Evolutionary conservation across 2,329 filamentous ascomycete genomes (phyloP).

Genomic region (Amauroascus niger): DNA sequence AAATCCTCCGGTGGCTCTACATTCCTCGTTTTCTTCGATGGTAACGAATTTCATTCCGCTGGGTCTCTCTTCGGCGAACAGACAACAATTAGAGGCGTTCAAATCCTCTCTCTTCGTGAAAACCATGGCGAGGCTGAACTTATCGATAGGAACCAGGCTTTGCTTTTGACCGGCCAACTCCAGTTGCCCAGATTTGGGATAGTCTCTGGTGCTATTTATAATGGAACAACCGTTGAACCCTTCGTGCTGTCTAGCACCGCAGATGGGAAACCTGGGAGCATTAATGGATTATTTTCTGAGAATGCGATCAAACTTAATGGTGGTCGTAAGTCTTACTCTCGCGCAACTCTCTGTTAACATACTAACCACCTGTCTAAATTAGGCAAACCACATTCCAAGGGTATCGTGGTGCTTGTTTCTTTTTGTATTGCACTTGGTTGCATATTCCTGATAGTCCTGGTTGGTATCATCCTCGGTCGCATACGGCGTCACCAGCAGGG

Average conservation of each 20-base stretch:
- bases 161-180: slow-evolving; percentile 79
- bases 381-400: slow-evolving; percentile 35
- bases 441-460: slow-evolving; percentile 40
- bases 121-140: slow-evolving; percentile 56
- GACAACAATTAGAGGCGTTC: slow-evolving; percentile 66
- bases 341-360: not conserved
- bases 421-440: slow-evolving; percentile 41
- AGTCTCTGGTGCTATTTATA: slow-evolving; percentile 77
- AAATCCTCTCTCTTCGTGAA: slow-evolving; percentile 64
- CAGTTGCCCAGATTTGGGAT: slow-evolving; percentile 65
- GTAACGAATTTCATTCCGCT: slow-evolving; percentile 59
- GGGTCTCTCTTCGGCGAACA: slow-evolving; percentile 52
- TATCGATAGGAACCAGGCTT: slow-evolving; percentile 56
- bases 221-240: slow-evolving; percentile 67
- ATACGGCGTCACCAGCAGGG: slow-evolving; percentile 40
- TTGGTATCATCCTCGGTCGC: slow-evolving; percentile 40
- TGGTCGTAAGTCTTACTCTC: slow-evolving; percentile 43
- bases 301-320: slow-evolving; percentile 64
- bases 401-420: slow-evolving; percentile 39
- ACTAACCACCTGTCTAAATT: slow-evolving; percentile 15
- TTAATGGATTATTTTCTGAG: slow-evolving; percentile 76
- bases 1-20: slow-evolving; percentile 56
- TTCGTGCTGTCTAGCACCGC: slow-evolving; percentile 67
- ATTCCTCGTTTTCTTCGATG: slow-evolving; percentile 77
- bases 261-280: slow-evolving; percentile 57